These are phyloP conservation scores for Daldinia vernicosa DNA, from an alignment of 495 filamentous ascomycete species.

Conservation along the genomic window DNA sequence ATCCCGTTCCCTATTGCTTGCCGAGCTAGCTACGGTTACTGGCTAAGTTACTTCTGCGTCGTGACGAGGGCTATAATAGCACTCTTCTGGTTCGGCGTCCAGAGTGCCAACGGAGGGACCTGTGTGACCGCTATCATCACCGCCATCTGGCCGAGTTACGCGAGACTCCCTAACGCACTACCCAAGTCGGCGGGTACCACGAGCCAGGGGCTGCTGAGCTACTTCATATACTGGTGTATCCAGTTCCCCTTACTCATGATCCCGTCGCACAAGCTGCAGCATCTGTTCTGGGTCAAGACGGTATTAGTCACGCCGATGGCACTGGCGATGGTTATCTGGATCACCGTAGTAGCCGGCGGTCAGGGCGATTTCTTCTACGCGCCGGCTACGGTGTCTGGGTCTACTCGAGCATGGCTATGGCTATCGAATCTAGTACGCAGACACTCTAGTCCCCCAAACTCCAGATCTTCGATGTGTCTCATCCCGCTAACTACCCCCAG, in stretches of 20 bases:
- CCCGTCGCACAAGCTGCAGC: slow-evolving; percentile 63
- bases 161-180: slow-evolving; percentile 60
- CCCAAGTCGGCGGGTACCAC: slow-evolving; percentile 66
- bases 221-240: slow-evolving; percentile 66
- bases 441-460: background rate
- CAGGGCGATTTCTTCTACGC: slow-evolving; percentile 54
- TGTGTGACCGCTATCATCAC: slow-evolving; percentile 71
- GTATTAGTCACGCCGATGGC: slow-evolving; percentile 61
- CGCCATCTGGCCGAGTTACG: slow-evolving; percentile 72
- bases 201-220: slow-evolving; percentile 67
- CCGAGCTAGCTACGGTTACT: slow-evolving; percentile 73
- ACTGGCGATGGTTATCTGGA: slow-evolving; percentile 62
- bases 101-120: slow-evolving; percentile 71
- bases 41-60: slow-evolving; percentile 70
- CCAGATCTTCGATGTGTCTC: background rate
- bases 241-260: slow-evolving; percentile 63
- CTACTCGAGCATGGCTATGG: slow-evolving; percentile 49
- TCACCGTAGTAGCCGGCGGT: slow-evolving; percentile 56
- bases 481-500: slow-evolving; percentile 16
- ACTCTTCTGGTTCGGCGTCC: slow-evolving; percentile 76
- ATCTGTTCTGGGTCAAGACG: slow-evolving; percentile 64
- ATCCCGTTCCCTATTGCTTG: slow-evolving; percentile 72
- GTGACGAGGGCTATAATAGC: slow-evolving; percentile 69
- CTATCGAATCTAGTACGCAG: slow-evolving; percentile 40
- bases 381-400: slow-evolving; percentile 49